phyloP scores from a whole-genome alignment of 108 stramenopile species.

The Nitzschia sp. region DNA sequence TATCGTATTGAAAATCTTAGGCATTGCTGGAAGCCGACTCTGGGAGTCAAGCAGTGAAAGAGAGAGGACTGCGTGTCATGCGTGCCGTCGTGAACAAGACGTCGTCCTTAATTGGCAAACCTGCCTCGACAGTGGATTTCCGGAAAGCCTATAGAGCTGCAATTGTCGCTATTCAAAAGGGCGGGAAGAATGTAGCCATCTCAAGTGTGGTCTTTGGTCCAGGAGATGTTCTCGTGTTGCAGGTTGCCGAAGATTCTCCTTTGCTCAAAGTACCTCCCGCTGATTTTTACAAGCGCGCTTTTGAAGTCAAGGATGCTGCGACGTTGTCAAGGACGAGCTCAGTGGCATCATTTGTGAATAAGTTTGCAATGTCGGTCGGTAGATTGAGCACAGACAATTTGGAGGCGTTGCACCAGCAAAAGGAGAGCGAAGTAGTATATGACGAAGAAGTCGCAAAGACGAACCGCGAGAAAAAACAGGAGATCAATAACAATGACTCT shows the following conservation, averaged over 20 bases:
- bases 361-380: background rate
- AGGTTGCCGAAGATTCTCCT: slow-evolving; percentile 71
- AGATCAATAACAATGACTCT: background rate
- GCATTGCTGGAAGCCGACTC: slow-evolving; percentile 45
- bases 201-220: slow-evolving; percentile 45
- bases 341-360: slow-evolving; percentile 24
- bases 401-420: background rate
- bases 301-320: background rate
- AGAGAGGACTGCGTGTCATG: slow-evolving; percentile 66
- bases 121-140: slow-evolving; percentile 54
- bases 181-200: slow-evolving; percentile 50
- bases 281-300: slow-evolving; percentile 52
- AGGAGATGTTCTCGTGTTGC: slow-evolving; percentile 69
- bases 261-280: slow-evolving; percentile 56
- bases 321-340: slow-evolving; percentile 9
- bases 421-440: too few relatives aligned
- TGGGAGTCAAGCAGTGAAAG: slow-evolving; percentile 53
- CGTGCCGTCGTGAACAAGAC: slow-evolving; percentile 56
- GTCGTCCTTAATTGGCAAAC: slow-evolving; percentile 61
- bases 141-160: slow-evolving; percentile 65
- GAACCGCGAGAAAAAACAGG: background rate
- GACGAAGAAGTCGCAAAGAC: background rate
- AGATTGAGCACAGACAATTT: background rate
- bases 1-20: slow-evolving; percentile 4
- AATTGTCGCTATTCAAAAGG: slow-evolving; percentile 67